Evolutionary conservation across 768 basidiomycete species (phyloP), one percentile per base, ranked within the genome.

Genomic region (Lentinula guzmanii): DNA sequence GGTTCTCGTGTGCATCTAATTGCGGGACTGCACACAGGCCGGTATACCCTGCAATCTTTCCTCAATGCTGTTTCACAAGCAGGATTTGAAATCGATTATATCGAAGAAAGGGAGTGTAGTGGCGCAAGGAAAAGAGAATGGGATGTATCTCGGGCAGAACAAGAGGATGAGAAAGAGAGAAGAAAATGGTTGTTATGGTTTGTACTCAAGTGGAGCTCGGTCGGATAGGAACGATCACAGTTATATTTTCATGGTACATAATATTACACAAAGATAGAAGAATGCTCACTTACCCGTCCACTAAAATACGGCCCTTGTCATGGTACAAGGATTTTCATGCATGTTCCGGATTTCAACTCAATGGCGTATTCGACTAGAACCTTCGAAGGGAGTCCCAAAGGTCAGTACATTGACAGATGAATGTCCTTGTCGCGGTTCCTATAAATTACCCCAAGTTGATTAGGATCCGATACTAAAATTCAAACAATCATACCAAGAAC

Each of bases 161-260:
- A 70, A 0, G 88, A 90, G 63, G 84, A 86, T 45, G 90, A 91
- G 45, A 75, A 68, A n/a, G 87, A 88, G 65, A 76, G 87, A 65
- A 79, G 89, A 63, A 73, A 79, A 21, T 91, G 90, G 89, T 77
- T 91, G 18, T 76, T 92, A 46, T 90, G 87, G 84, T 80, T 89
- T 35, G 70, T 76, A 62, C 66, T 88, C 39, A 79, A 72, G 64
- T 86, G 86, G 84, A 10, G 9, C 9, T 9, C 2, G n/a, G 18
- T 24, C n/a, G 18, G 9, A n/a, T 28, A 24, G 24, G 9, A 10
- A 39, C 35, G n/a, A 28, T 11, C 6, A 41, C 34, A 56, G n/a
- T 28, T 3, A 56, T 37, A 41, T 8, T 41, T 41, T 7, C 16
- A 41, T 15, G 6, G 28, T 42, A 21, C 10, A 43, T 43, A 39